Base-by-base conservation (phyloP, 768 basidiomycete species). In the Kwoniella bestiolae region DNA sequence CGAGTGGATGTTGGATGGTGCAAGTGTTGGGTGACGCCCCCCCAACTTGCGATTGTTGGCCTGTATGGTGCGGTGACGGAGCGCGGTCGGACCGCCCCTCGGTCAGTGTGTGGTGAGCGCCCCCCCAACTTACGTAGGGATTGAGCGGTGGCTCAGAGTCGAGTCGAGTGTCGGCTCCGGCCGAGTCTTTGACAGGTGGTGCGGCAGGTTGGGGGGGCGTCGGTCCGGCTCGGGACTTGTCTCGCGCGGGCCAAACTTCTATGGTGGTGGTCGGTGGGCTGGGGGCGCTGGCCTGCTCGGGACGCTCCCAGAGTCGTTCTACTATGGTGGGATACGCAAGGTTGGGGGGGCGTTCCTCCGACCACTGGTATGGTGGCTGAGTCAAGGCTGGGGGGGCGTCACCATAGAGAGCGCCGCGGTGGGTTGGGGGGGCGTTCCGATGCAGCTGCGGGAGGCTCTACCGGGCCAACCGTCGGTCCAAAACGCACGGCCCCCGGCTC, bases 301-400 rank as follows among this genome's bases (percentile, higher is more conserved):
- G 46, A 9, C 46, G 46, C n/a, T n/a, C n/a, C n/a, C n/a, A n/a
- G n/a, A n/a, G n/a, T 9, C n/a, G 46, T 41, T 18, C 11, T 47
- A 47, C 46, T 9, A 21, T 47, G 46, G 46, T 47, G 49, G 5
- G 29, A 9, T 8, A 47, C 46, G 8, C 26, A 8, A 21, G 25
- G 49, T 25, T 51, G 49, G 49, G 12, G 23, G 9, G 23, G 46
- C 46, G 9, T 9, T n/a, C 49, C 25, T 4, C 25, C 25, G 23
- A 9, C 49, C 49, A 21, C 7, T 7, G 25, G 49, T 25, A 26
- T 8, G 25, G 49, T 26, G 49, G 49, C 11, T 12, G 29, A 23
- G 49, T 28, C 26, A 26, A 51, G 49, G 49, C 29, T 51, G 49
- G 49, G 49, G 49, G 49, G 26, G 49, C 49, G 49, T 51, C 49